Conservation (phyloP, 1,284 basidiomycete genomes). For the Heterobasidion irregulare region DNA sequence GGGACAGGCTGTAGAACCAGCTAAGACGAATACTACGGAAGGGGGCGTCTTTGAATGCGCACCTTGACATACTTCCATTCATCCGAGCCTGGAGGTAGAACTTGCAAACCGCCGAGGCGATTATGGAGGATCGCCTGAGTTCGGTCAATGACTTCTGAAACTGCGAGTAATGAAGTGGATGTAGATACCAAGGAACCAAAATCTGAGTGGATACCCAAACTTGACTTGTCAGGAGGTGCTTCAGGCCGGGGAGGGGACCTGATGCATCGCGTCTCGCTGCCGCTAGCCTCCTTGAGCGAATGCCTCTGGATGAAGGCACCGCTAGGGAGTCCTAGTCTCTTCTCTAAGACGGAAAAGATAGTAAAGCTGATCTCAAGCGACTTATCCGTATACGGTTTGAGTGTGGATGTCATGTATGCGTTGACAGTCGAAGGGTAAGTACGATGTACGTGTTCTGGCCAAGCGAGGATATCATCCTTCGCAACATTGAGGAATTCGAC, state of each 20-base stretch:
- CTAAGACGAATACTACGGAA: neutral
- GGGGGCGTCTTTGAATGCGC: neutral
- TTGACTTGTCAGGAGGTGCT: conserved; percentile 16
- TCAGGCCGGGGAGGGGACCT: conserved; percentile 17
- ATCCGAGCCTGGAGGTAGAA: conserved; percentile 50
- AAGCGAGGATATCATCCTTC: conserved; percentile 23
- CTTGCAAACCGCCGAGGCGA: conserved; percentile 64
- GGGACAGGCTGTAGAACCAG: conserved; percentile 20
- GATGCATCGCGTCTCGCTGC: conserved; percentile 30
- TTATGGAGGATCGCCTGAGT: conserved; percentile 57
- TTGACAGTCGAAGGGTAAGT: conserved; percentile 1
- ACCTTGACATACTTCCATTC: conserved; percentile 66
- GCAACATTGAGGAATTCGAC: conserved; percentile 25
- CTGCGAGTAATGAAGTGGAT: neutral
- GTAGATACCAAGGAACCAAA: conserved; percentile 23
- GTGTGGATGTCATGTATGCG: conserved; percentile 21
- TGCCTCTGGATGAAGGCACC: conserved; percentile 22
- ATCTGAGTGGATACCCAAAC: conserved; percentile 28
- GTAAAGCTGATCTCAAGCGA: conserved; percentile 24
- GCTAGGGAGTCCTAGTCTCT: conserved; percentile 21
- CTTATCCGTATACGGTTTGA: conserved; percentile 24
- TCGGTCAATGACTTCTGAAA: neutral
- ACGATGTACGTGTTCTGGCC: conserved; percentile 9
- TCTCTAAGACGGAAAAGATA: conserved; percentile 23
- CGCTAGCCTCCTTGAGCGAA: conserved; percentile 22